These are phyloP conservation scores for Fonsecaea monophora DNA, from an alignment of 2,329 filamentous ascomycete species.

Conservation along the genomic window DNA sequence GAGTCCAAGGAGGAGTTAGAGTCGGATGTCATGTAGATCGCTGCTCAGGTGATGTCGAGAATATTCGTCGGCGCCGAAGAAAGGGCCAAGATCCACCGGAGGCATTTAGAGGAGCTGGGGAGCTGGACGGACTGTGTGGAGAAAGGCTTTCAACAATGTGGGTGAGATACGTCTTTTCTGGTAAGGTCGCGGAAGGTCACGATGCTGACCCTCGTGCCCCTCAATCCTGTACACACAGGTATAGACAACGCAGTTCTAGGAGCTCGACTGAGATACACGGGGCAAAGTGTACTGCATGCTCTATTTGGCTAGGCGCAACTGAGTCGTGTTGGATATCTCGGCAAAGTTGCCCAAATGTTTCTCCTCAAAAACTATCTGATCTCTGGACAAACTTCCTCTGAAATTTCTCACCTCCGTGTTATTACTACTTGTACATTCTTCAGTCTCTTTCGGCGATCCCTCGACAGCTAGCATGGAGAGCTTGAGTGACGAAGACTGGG, in stretches of 20 bases:
- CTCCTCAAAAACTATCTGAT: background rate
- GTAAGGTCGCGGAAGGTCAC: background rate
- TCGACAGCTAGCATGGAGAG: slow-evolving; percentile 67
- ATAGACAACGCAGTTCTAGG: background rate
- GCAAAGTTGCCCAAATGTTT: slow-evolving; percentile 13
- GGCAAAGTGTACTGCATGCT: background rate
- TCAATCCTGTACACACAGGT: background rate
- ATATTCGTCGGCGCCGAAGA: background rate
- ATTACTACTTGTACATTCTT: too few relatives aligned
- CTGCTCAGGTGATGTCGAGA: background rate
- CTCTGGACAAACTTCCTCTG: background rate
- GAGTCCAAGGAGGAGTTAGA: background rate
- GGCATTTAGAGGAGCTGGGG: background rate
- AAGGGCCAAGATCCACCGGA: background rate
- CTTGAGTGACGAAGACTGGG: slow-evolving; percentile 75
- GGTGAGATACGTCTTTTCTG: background rate
- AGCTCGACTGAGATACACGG: background rate
- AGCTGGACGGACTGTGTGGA: background rate
- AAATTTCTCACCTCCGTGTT: background rate
- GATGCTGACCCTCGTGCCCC: background rate
- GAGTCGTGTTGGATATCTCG: background rate
- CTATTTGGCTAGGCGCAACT: too few relatives aligned
- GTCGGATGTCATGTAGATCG: background rate
- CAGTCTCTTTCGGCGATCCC: background rate
- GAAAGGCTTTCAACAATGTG: background rate